Evolutionary conservation across 768 basidiomycete genomes (phyloP), one percentile per base, ranked within the genome.

Genomic region (Dacryopinax primogenitus): DNA sequence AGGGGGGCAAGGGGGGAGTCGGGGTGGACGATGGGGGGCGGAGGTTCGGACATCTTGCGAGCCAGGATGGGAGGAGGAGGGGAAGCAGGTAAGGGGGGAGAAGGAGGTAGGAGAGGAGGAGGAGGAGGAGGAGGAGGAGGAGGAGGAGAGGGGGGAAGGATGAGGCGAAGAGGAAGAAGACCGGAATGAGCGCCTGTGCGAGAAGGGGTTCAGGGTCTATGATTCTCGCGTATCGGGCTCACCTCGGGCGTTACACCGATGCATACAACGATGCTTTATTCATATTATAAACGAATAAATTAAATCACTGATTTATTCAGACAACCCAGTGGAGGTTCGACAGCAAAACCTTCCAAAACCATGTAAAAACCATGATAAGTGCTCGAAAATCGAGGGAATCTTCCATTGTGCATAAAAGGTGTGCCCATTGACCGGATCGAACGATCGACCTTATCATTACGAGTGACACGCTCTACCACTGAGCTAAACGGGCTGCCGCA

Each of bases 391-490:
- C 36, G 9, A 37, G 18, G 36, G 36, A 18, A 18, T 6, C 3
- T 7, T 18, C 7, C 6, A 23, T 3, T 7, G 4, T 6, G 41
- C 41, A 44, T 23, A 45, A 63, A 63, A 64, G 21, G 15, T 30
- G 62, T 73, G 74, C 75, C 75, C 75, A 68, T 72, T 74, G 73
- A 74, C 75, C 74, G 75, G 73, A 72, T 76, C 74, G 75, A 76
- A 76, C 75, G 74, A 75, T 74, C 72, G 74, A 74, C 74, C 74
- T 75, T 72, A 74, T 70, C 74, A 75, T 74, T 81, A 82, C 80
- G 79, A 80, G 80, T 82, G 80, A 77, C 79, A 78, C 80, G 79
- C 80, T 81, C 80, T 81, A 80, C 80, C 79, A 80, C 80, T 81
- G 80, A 81, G 80, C 80, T 80, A 81, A 80, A 72, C 77, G 78